These are phyloP conservation scores for Lactarius sp. DNA, from an alignment of 768 basidiomycete genomes.

Conservation along the genomic window DNA sequence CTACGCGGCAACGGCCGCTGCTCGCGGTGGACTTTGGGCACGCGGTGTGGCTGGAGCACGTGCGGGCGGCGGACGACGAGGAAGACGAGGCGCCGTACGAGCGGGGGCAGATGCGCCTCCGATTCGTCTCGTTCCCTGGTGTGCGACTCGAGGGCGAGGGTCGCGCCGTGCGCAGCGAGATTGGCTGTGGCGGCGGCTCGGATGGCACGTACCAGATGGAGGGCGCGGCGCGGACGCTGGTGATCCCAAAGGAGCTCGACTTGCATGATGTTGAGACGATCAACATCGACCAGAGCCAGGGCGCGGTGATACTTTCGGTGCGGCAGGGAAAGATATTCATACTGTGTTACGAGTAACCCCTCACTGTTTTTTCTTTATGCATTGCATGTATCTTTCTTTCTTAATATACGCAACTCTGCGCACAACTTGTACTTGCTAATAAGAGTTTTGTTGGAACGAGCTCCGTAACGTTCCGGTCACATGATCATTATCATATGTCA, in stretches of 20 bases:
- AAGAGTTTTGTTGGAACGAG: no score
- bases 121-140: conserved; percentile 69
- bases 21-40: conserved; percentile 84
- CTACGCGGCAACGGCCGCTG: conserved; percentile 52
- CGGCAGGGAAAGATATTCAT: conserved; percentile 69
- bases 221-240: conserved; percentile 20
- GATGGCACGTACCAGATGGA: conserved; percentile 38
- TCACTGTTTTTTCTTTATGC: background rate
- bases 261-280: conserved; percentile 66
- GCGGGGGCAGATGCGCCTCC: conserved; percentile 45
- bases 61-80: conserved; percentile 32
- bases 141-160: conserved; percentile 37
- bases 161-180: conserved; percentile 18
- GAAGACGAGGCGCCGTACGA: conserved; percentile 30
- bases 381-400: background rate
- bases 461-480: no score
- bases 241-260: background rate
- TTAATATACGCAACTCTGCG: no score
- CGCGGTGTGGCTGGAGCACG: conserved; percentile 44
- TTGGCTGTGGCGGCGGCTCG: conserved; percentile 15
- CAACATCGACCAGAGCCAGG: conserved; percentile 74
- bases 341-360: conserved; percentile 50
- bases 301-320: conserved; percentile 64
- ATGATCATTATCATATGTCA: no score
- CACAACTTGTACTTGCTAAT: no score